These are phyloP conservation scores for Aegilops sharonensis DNA, from an alignment of 176 grass and related monocot species.

Conservation along the genomic window DNA sequence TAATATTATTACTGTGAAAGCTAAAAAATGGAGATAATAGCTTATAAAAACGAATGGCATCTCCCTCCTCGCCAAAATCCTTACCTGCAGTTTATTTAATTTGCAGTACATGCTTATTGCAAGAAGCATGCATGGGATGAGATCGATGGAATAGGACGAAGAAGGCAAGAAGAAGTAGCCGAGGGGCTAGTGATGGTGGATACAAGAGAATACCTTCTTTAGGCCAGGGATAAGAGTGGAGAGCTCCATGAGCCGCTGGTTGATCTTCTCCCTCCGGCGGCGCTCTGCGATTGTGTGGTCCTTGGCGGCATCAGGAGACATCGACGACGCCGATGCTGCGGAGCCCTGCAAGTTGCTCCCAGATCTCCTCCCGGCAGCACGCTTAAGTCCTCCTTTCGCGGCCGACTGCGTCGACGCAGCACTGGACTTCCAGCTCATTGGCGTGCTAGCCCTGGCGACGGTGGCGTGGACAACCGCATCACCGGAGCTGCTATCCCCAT, in stretches of 20 bases:
- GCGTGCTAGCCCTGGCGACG: neutral
- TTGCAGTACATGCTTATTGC: too few relatives aligned
- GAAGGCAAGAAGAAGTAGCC: too few relatives aligned
- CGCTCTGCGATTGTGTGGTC: slow-evolving; percentile 78
- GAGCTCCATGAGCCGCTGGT: slow-evolving; percentile 71
- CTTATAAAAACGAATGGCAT: too few relatives aligned
- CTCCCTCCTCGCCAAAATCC: too few relatives aligned
- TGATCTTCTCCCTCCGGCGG: slow-evolving; percentile 72
- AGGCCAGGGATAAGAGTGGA: slow-evolving; percentile 69
- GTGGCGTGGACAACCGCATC: neutral
- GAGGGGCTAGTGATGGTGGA: too few relatives aligned
- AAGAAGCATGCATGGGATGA: neutral
- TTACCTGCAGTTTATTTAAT: too few relatives aligned
- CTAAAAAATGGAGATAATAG: too few relatives aligned
- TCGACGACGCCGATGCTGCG: neutral
- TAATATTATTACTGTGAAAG: too few relatives aligned
- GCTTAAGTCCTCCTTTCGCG: neutral
- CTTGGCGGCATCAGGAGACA: slow-evolving; percentile 22
- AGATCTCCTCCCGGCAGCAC: neutral
- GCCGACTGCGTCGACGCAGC: neutral
- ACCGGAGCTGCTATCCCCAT: slow-evolving; percentile 14
- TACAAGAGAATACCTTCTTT: slow-evolving; percentile 54
- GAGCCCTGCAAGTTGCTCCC: neutral
- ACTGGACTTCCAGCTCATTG: neutral
- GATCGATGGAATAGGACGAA: too few relatives aligned